Evolutionary conservation across 495 filamentous ascomycete genomes (phyloP).

Genomic region (Neurospora sublineolata): DNA sequence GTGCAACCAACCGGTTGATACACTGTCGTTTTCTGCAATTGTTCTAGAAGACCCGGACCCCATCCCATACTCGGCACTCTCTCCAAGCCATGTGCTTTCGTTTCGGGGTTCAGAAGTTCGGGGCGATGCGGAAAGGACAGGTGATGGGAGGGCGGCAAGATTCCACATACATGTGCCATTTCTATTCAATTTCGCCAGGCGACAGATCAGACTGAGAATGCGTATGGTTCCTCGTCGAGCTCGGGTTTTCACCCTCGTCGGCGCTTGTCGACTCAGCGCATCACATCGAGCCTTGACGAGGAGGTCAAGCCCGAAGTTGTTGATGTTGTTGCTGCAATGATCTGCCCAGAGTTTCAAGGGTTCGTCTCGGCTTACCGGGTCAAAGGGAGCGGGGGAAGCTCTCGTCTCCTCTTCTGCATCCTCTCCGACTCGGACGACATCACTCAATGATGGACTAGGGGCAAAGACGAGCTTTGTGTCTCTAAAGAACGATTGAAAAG

Average conservation of each 20-base stretch:
- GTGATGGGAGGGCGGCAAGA: background rate
- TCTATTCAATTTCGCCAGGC: background rate
- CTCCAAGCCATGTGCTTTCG: background rate
- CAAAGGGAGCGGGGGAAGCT: background rate
- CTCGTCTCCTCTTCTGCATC: background rate
- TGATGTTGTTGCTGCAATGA: background rate
- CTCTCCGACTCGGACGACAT: background rate
- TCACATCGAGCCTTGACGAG: background rate
- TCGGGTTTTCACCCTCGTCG: background rate
- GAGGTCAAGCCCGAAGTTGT: background rate
- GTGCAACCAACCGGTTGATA: constrained; percentile 11
- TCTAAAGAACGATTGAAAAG: background rate
- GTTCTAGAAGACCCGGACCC: constrained; percentile 13
- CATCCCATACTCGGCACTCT: constrained; percentile 5
- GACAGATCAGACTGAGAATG: background rate
- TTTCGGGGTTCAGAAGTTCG: background rate
- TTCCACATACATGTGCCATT: background rate
- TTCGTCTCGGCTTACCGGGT: background rate
- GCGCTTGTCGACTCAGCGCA: background rate
- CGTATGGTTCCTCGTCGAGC: background rate
- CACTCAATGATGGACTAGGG: background rate
- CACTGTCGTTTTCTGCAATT: constrained; percentile 7
- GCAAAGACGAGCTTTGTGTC: background rate
- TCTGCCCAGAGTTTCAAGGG: background rate
- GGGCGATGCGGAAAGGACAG: background rate